phyloP scores from a whole-genome alignment of 2,329 filamentous ascomycete species.

The Biscogniauxia sp. region DNA sequence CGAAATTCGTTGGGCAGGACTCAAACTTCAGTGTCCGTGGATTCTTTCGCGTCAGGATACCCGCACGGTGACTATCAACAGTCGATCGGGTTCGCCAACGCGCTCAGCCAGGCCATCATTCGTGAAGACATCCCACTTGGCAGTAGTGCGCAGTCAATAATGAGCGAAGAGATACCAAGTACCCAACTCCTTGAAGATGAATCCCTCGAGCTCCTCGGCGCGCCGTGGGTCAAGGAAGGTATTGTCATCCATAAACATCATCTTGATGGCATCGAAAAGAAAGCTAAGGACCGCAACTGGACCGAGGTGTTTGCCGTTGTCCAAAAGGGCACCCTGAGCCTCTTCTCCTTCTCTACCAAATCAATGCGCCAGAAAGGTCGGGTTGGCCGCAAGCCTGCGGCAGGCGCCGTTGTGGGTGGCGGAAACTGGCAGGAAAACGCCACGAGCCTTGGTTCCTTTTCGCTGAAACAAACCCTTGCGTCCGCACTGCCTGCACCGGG shows the following conservation, averaged over 20 bases:
- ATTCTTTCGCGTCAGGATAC: conserved; percentile 78
- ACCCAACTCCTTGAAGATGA: conserved; percentile 84
- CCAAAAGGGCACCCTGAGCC: conserved; percentile 87
- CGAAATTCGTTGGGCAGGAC: conserved; percentile 90
- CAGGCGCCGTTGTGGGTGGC: conserved; percentile 74
- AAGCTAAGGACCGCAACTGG: conserved; percentile 93
- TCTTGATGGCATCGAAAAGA: conserved; percentile 84
- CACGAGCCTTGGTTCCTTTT: conserved; percentile 82
- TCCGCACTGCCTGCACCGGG: conserved; percentile 86
- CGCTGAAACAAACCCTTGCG: conserved; percentile 86
- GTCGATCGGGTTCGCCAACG: conserved; percentile 96
- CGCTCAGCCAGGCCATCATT: conserved; percentile 93
- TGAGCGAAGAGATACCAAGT: conserved; percentile 59
- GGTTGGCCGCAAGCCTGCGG: conserved; percentile 46
- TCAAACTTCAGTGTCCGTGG: conserved; percentile 86
- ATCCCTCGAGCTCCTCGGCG: conserved; percentile 82
- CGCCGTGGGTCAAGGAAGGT: conserved; percentile 98
- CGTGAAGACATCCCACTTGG: conserved; percentile 72
- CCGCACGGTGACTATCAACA: conserved; percentile 84
- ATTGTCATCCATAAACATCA: conserved; percentile 96
- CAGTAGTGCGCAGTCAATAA: conserved; percentile 45
- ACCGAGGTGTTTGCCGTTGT: conserved; percentile 93
- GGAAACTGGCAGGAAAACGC: conserved; percentile 99
- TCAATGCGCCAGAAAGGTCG: conserved; percentile 66
- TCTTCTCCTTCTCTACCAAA: conserved; percentile 93